Conservation (phyloP, 164 flowering plant genomes). For the Tetrastigma voinierianum region DNA sequence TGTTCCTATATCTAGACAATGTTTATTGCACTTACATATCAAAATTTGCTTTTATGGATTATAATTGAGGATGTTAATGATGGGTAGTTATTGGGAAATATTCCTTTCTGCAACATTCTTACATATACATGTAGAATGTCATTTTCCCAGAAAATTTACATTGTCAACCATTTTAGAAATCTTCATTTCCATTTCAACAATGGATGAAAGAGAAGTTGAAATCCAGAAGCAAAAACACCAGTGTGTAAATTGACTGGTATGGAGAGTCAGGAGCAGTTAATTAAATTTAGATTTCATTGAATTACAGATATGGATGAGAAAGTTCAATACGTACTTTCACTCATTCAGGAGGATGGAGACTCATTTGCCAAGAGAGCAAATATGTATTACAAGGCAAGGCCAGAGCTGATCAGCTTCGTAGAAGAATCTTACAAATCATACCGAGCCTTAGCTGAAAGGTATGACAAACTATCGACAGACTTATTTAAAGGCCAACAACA, state of each 20-base stretch:
- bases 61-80: too few relatives aligned
- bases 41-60: too few relatives aligned
- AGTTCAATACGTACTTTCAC: conserved; percentile 45
- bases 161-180: too few relatives aligned
- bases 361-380: conserved; percentile 84
- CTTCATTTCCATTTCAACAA: neutral
- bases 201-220: neutral
- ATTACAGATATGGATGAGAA: conserved; percentile 71
- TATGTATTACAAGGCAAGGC: conserved; percentile 84
- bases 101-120: too few relatives aligned
- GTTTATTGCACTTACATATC: too few relatives aligned
- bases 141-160: too few relatives aligned
- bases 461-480: conserved; percentile 59
- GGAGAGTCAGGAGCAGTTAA: neutral
- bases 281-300: neutral
- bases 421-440: conserved; percentile 68
- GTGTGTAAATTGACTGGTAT: neutral
- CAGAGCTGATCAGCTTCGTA: conserved; percentile 66
- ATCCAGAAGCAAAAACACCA: neutral
- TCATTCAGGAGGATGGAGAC: conserved; percentile 70
- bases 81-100: too few relatives aligned
- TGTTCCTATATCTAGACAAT: too few relatives aligned
- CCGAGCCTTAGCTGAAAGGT: conserved; percentile 69
- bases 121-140: too few relatives aligned
- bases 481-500: conserved; percentile 69